A percentile compares a stretch with the other conserved stretches of the same genome.
phyloP scores from a whole-genome alignment of 108 stramenopile species.

The Bacterosira constricta region DNA sequence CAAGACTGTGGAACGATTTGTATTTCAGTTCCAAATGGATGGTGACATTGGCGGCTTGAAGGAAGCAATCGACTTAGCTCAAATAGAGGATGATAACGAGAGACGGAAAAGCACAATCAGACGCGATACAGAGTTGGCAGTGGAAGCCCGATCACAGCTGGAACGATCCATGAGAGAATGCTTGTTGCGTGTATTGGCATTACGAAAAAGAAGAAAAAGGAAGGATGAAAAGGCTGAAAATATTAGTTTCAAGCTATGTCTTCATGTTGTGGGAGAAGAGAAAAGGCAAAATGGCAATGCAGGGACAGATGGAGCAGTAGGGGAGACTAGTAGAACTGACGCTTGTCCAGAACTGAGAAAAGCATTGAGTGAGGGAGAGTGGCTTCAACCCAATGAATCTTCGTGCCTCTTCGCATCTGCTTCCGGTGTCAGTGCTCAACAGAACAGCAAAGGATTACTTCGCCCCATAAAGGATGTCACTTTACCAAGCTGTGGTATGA shows the following conservation, averaged over 20 bases:
- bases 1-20: conserved; percentile 45
- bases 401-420: conserved; percentile 24
- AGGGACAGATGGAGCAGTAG: not conserved
- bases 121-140: conserved; percentile 26
- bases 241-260: conserved; percentile 43
- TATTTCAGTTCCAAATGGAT: conserved; percentile 42
- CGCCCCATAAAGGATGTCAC: conserved; percentile 31
- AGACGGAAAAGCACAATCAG: conserved; percentile 1
- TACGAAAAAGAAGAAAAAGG: conserved; percentile 24
- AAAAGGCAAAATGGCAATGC: not conserved
- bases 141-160: conserved; percentile 21
- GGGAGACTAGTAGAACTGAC: not conserved
- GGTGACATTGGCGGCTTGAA: not conserved
- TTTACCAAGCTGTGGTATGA: conserved; percentile 43
- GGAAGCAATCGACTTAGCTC: conserved; percentile 3
- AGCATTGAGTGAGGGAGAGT: conserved; percentile 40
- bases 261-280: conserved; percentile 13
- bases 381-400: conserved; percentile 29
- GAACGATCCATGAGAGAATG: conserved; percentile 48
- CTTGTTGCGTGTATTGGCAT: conserved; percentile 25
- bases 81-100: not conserved
- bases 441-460: conserved; percentile 21
- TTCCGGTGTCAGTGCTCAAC: not conserved
- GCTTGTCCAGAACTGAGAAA: conserved; percentile 35
- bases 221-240: conserved; percentile 41